Evolutionary conservation across 495 filamentous ascomycete genomes (phyloP), one percentile per base, ranked within the genome.

Genomic region (Pseudotulostoma volvatum): DNA sequence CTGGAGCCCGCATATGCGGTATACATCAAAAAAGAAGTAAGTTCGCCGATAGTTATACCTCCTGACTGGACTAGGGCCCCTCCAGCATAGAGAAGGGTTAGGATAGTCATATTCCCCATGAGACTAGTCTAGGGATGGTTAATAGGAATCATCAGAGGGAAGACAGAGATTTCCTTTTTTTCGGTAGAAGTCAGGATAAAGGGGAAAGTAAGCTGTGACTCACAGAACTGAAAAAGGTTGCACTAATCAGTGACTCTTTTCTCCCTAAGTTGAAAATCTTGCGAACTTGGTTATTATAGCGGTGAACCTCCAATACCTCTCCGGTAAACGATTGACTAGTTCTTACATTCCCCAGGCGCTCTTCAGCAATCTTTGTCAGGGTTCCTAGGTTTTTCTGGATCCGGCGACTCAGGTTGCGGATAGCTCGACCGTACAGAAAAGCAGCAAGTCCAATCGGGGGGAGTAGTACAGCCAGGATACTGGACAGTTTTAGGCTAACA

Each of bases 11-110:
- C 87, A 59, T 88, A 95, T 14, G 80, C 86, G 9, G 87, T 84
- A 51, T 95, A 97, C 90, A 97, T 95, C 52, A 97, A 66, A 57
- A 97, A 97, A 2, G 83, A 88, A n/a, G 92, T 85, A 39, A 97
- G 60, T 41, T 96, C 92, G 40, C 90, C 90, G 38, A 96, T 74
- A 19, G 69, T 83, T 61, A 97, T 90, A 20, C 74, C 68, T 1
- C 90, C 88, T 1, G 73, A 70, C 49, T 82, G 76, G 17, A 97
- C 90, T 61, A 96, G 83, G 40, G 77, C 76, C 20, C 88, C 84
- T 40, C 90, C 90, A 13, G 83, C 81, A 54, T 92, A 90, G 1
- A 97, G 71, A 39, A 97, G 68, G n/a, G 79, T 80, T 31, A 97
- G 60, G 33, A 97, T 83, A 0, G 87, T 94, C 80, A 96, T 81